Conservation (phyloP, 352 stramenopile genomes). For the Blastocystis hominis region DNA sequence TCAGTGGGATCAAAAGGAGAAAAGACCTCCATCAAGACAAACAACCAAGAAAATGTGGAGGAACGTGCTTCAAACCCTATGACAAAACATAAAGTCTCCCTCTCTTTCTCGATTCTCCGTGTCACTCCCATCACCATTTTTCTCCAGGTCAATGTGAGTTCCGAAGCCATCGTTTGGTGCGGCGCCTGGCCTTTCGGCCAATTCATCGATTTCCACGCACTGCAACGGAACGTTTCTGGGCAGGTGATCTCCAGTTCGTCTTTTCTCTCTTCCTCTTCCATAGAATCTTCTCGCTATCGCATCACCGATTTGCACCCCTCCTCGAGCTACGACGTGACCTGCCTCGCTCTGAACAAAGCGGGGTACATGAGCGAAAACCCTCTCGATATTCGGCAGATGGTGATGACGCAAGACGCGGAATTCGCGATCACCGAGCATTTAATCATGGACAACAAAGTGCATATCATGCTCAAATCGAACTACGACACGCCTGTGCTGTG, state of each 20-base stretch:
- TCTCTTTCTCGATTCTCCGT: neutral
- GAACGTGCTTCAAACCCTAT: neutral
- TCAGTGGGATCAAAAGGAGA: neutral
- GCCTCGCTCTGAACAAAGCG: neutral
- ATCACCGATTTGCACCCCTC: neutral
- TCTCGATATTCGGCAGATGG: neutral
- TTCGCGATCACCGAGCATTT: neutral
- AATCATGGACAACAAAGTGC: neutral
- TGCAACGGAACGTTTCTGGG: neutral
- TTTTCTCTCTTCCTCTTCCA: neutral
- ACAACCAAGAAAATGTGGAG: neutral
- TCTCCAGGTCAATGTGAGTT: neutral
- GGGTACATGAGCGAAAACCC: slow-evolving; percentile 33
- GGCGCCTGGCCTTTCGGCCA: slow-evolving; percentile 14
- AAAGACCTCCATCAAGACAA: neutral
- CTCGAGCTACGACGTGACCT: slow-evolving; percentile 8
- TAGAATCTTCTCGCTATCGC: neutral
- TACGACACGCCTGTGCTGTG: neutral
- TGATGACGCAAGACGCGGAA: neutral
- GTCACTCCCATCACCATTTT: neutral
- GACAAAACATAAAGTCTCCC: neutral
- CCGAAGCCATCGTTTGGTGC: slow-evolving; percentile 32
- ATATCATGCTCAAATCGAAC: neutral
- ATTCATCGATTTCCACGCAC: neutral
- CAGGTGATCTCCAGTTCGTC: neutral